These are phyloP conservation scores for Sarocladiaceae sp. DNA, from an alignment of 2,329 filamentous ascomycete genomes.

Conservation along the genomic window DNA sequence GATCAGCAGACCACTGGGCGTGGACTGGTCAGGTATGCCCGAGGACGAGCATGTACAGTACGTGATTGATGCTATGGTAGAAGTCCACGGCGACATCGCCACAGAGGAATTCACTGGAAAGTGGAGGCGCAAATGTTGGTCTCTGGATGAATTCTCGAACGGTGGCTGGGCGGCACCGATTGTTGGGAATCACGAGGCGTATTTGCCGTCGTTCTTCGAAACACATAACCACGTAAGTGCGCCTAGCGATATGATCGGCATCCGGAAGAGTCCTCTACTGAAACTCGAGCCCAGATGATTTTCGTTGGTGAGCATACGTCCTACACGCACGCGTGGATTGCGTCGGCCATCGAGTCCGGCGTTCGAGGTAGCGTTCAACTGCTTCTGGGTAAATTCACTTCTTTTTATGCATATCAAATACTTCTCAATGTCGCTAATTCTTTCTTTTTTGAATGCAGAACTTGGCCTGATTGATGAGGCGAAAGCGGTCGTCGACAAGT, in stretches of 20 bases:
- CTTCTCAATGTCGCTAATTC: too few species aligned
- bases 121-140: slow-evolving; percentile 64
- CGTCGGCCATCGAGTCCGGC: slow-evolving; percentile 62
- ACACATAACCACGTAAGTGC: slow-evolving; percentile 46
- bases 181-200: slow-evolving; percentile 64
- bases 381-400: slow-evolving; percentile 37
- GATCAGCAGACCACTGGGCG: slow-evolving; percentile 34
- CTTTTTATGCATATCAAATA: not conserved
- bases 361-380: slow-evolving; percentile 62
- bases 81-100: slow-evolving; percentile 60
- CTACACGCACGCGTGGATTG: slow-evolving; percentile 70
- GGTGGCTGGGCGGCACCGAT: slow-evolving; percentile 59
- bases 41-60: slow-evolving; percentile 60
- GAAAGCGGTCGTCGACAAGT: slow-evolving; percentile 12
- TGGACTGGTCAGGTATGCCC: slow-evolving; percentile 39
- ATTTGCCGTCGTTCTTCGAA: slow-evolving; percentile 66
- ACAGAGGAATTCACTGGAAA: slow-evolving; percentile 57
- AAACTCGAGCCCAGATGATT: slow-evolving; percentile 52
- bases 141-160: slow-evolving; percentile 54
- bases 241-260: too few species aligned
- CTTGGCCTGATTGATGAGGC: slow-evolving; percentile 18
- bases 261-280: not conserved
- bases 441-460: too few species aligned
- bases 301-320: slow-evolving; percentile 67
- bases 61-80: slow-evolving; percentile 61